These are phyloP conservation scores for Trichoderma sp. DNA, from an alignment of 2,329 filamentous ascomycete species.

Conservation along the genomic window DNA sequence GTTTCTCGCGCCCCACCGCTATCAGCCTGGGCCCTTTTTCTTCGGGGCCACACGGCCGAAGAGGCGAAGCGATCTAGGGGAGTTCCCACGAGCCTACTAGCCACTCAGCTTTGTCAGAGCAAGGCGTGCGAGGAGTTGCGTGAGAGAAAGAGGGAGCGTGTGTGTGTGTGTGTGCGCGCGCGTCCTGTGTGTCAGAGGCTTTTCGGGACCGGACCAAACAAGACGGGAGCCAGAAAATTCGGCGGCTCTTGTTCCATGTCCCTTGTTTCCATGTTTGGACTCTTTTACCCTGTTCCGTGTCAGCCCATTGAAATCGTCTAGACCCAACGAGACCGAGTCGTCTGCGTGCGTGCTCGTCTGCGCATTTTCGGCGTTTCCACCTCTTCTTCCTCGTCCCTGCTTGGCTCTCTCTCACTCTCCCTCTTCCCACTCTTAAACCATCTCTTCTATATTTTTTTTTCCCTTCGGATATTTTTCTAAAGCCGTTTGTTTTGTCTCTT, in stretches of 20 bases:
- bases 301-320: conserved; percentile 24
- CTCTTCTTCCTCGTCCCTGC: not conserved
- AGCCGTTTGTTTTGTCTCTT: not conserved
- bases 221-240: not conserved
- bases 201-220: not conserved
- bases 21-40: conserved; percentile 18
- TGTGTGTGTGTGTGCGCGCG: conserved; percentile 2
- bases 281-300: not conserved
- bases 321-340: conserved; percentile 8
- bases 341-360: not conserved
- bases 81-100: not conserved
- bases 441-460: not conserved
- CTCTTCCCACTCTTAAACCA: conserved; percentile 6
- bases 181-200: conserved; percentile 10
- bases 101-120: conserved; percentile 15
- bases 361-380: conserved; percentile 12
- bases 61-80: not conserved
- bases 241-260: not conserved
- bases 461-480: not conserved
- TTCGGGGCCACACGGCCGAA: conserved; percentile 22
- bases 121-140: too few species aligned
- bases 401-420: not conserved
- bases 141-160: not conserved
- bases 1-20: conserved; percentile 24
- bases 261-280: too few species aligned